Evolutionary conservation across 805 yeast genomes (phyloP).

Genomic region (Ogataea philodendri): DNA sequence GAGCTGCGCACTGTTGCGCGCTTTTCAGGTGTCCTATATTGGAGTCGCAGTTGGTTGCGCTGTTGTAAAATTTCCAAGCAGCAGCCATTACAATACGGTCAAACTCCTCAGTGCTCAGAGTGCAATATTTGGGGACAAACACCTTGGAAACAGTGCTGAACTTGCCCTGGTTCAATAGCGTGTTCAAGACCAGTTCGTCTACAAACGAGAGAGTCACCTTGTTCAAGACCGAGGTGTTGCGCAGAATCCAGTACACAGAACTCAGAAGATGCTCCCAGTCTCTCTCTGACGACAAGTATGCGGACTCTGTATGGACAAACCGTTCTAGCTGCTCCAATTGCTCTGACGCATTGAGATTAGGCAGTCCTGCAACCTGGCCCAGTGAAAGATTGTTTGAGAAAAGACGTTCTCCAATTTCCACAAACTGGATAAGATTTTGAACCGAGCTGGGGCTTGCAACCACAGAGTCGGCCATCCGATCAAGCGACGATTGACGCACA

Average conservation of each 20-base stretch:
- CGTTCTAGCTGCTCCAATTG: conserved; percentile 28
- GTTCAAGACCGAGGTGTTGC: conserved; percentile 27
- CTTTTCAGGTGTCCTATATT: conserved; percentile 28
- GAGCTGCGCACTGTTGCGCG: conserved; percentile 20
- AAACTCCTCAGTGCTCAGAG: conserved; percentile 14
- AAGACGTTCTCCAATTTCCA: conserved; percentile 31
- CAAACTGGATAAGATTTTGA: conserved; percentile 17
- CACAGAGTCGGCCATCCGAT: conserved; percentile 5
- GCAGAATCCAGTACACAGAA: conserved; percentile 31
- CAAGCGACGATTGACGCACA: background rate
- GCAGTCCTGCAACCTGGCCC: conserved; percentile 24
- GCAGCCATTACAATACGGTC: conserved; percentile 15
- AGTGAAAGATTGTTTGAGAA: conserved; percentile 29
- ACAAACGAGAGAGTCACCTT: conserved; percentile 23
- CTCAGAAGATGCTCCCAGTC: conserved; percentile 28
- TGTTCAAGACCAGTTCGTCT: conserved; percentile 23
- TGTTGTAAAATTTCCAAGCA: conserved; percentile 30
- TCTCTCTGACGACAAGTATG: conserved; percentile 15
- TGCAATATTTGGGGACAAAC: conserved; percentile 23
- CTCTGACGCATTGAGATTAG: conserved; percentile 13
- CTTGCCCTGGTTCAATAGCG: conserved; percentile 23
- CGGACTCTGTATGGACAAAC: conserved; percentile 28
- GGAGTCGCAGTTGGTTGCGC: conserved; percentile 32
- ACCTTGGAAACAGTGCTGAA: conserved; percentile 19
- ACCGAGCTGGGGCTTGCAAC: conserved; percentile 20